Conservation (phyloP, 129 eudicot species). For the Apium graveolens region DNA sequence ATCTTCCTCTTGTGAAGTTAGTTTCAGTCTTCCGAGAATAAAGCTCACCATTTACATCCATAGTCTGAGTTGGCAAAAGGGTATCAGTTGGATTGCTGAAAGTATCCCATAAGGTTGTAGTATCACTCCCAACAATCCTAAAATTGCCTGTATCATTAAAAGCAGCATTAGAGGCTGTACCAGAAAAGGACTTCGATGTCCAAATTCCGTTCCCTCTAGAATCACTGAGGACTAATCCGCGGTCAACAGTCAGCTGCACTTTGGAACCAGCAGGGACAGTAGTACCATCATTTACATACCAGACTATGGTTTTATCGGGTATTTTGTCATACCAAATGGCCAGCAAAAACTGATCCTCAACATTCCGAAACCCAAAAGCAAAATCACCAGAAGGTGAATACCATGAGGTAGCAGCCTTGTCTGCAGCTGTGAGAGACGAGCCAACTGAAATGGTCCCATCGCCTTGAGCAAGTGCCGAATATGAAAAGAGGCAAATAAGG, state of each 20-base stretch:
- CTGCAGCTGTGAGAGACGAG: background rate
- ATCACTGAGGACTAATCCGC: conserved; percentile 1
- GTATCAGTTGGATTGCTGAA: background rate
- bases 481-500: background rate
- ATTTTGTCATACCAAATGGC: conserved; percentile 1
- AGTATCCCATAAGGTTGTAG: background rate
- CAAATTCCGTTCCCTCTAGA: background rate
- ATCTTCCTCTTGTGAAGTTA: background rate
- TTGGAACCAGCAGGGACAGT: background rate
- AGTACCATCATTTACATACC: background rate
- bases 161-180: background rate
- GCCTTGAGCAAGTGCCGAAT: background rate
- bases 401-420: conserved; percentile 1
- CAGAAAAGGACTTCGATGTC: background rate
- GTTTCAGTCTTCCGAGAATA: background rate
- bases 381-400: background rate
- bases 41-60: background rate
- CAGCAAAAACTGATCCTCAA: background rate
- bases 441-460: background rate
- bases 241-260: background rate
- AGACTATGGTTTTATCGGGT: background rate
- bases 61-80: background rate
- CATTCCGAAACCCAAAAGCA: background rate
- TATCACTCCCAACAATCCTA: background rate
- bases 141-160: background rate